Conservation (phyloP, 495 filamentous ascomycete species). For the Talaromyces ruber region DNA sequence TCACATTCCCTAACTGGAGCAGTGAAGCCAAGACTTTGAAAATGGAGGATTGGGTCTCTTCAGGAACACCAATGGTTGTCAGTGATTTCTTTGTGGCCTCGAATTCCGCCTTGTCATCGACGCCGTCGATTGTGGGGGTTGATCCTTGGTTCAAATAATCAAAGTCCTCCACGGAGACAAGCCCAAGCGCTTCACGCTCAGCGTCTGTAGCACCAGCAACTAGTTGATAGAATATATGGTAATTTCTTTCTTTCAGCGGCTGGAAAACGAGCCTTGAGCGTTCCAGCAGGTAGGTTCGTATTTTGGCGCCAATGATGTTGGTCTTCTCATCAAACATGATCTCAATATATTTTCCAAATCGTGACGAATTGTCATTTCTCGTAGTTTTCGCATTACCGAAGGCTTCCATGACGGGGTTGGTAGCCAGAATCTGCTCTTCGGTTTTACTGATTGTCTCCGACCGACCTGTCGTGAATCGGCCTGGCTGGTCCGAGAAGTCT, state of each 20-base stretch:
- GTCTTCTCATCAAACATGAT: slow-evolving; percentile 96
- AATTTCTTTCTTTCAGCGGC: slow-evolving; percentile 94
- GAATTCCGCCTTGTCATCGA: slow-evolving; percentile 95
- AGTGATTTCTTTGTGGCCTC: slow-evolving; percentile 78
- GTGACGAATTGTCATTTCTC: slow-evolving; percentile 96
- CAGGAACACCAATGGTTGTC: slow-evolving; percentile 76
- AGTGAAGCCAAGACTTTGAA: slow-evolving; percentile 89
- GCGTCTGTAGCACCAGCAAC: slow-evolving; percentile 86
- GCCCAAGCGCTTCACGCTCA: slow-evolving; percentile 66
- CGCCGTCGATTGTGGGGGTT: slow-evolving; percentile 80
- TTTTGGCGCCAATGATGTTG: slow-evolving; percentile 96
- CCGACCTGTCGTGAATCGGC: slow-evolving; percentile 67
- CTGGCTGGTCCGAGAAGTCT: slow-evolving; percentile 84
- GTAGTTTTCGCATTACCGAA: slow-evolving; percentile 99
- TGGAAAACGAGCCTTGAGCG: slow-evolving; percentile 97
- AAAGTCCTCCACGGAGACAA: slow-evolving; percentile 81
- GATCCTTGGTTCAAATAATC: slow-evolving; percentile 96
- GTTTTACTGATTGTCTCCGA: slow-evolving; percentile 93
- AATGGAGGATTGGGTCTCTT: slow-evolving; percentile 67
- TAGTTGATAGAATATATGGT: slow-evolving; percentile 98
- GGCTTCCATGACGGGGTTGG: slow-evolving; percentile 99
- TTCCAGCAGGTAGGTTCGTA: slow-evolving; percentile 91
- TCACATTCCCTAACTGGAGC: slow-evolving; percentile 91
- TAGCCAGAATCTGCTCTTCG: slow-evolving; percentile 95
- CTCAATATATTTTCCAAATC: slow-evolving; percentile 99